A percentile compares a stretch with the other conserved stretches of the same genome.
Evolutionary conservation across 306 rosid species (phyloP).

Genomic region (Cicer bijugum): DNA sequence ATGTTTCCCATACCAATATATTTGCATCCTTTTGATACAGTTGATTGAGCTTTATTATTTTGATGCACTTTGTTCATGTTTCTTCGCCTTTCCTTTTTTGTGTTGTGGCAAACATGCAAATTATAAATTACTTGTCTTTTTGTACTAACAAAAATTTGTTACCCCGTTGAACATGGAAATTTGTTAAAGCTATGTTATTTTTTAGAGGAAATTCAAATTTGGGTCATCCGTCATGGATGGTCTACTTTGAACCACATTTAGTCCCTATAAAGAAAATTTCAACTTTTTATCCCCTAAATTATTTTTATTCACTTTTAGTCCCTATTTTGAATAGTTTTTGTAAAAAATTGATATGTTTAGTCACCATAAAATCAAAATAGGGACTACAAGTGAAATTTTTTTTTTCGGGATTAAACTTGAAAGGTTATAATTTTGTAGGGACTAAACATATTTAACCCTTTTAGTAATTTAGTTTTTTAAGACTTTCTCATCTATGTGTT

Average conservation of each 20-base stretch:
- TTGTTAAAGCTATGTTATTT: conserved; percentile 1
- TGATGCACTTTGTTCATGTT: conserved; percentile 3
- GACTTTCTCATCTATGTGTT: neutral
- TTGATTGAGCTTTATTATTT: conserved; percentile 4
- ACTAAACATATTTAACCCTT: too few relatives aligned
- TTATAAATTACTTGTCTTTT: neutral
- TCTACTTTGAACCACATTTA: neutral
- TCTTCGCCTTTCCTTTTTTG: conserved; percentile 12
- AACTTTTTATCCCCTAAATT: too few relatives aligned
- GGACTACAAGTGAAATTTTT: too few relatives aligned
- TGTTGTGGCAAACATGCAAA: neutral
- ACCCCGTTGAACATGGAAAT: conserved; percentile 17
- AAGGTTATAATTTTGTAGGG: too few relatives aligned
- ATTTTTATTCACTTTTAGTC: too few relatives aligned
- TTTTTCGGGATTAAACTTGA: too few relatives aligned
- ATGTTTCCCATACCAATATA: conserved; percentile 4
- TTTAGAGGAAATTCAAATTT: neutral
- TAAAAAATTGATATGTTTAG: too few relatives aligned
- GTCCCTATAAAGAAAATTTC: too few relatives aligned
- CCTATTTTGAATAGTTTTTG: too few relatives aligned
- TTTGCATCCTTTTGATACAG: conserved; percentile 27
- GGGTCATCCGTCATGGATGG: neutral
- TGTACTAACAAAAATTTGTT: neutral
- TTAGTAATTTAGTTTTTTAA: neutral
- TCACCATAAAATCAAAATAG: too few relatives aligned